Conservation (phyloP, 805 yeast species). For the Wickerhamiella australiensis region DNA sequence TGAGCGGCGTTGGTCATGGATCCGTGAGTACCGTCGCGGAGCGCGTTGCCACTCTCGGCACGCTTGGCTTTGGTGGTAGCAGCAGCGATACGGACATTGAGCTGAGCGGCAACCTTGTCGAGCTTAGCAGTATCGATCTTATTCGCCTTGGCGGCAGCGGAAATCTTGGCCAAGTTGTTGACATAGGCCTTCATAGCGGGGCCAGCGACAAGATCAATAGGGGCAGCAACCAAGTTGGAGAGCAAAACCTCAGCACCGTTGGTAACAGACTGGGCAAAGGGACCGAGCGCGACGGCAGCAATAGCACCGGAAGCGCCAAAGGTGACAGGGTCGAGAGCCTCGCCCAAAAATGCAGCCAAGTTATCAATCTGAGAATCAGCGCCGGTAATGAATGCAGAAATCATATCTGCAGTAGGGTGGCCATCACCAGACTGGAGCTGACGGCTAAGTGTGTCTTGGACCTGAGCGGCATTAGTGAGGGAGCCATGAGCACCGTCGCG, state of each 20-base stretch:
- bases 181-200: slow-evolving; percentile 20
- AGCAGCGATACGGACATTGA: background rate
- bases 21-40: slow-evolving; percentile 15
- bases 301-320: no score
- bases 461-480: slow-evolving; percentile 18
- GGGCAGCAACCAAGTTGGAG: no score
- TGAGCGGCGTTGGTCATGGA: slow-evolving; percentile 19
- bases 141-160: slow-evolving; percentile 18
- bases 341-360: slow-evolving; percentile 18
- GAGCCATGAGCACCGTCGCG: slow-evolving; percentile 17
- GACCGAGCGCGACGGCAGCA: no score
- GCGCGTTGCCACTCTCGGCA: slow-evolving; percentile 17
- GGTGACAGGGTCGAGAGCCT: slow-evolving; percentile 19
- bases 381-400: slow-evolving; percentile 24
- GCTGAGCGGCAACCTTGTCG: background rate
- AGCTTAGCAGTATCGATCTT: slow-evolving; percentile 12
- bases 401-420: slow-evolving; percentile 19
- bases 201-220: slow-evolving; percentile 21
- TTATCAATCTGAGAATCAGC: slow-evolving; percentile 29
- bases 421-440: slow-evolving; percentile 17
- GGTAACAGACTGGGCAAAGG: no score
- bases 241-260: no score
- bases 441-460: slow-evolving; percentile 17
- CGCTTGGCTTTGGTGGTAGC: slow-evolving; percentile 6
- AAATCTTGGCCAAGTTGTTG: slow-evolving; percentile 14